Evolutionary conservation across 257 asterid genomes (phyloP).

Genomic region (Haberlea rhodopensis): DNA sequence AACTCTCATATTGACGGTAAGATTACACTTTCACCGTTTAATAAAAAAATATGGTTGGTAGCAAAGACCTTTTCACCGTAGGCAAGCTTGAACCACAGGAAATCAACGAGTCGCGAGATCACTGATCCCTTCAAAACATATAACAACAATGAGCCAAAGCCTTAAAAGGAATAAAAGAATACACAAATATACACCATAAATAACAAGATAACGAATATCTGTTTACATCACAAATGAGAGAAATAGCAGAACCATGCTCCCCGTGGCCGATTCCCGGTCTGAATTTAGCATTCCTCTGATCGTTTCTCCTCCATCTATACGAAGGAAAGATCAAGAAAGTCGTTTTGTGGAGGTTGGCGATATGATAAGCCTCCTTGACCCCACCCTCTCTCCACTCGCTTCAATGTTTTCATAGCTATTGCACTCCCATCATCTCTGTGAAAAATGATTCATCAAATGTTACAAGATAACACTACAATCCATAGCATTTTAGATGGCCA

Average conservation of each 20-base stretch:
- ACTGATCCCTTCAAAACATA: too few species aligned
- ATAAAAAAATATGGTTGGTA: too few species aligned
- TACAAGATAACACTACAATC: background rate
- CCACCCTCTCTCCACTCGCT: slow-evolving; percentile 84
- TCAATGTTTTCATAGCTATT: slow-evolving; percentile 73
- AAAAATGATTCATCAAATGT: slow-evolving; percentile 20
- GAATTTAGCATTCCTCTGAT: background rate
- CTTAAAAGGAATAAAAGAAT: too few species aligned
- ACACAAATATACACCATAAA: too few species aligned
- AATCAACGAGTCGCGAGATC: too few species aligned
- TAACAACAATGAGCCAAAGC: too few species aligned
- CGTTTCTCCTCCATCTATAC: background rate
- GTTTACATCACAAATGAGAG: too few species aligned
- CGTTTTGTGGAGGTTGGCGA: slow-evolving; percentile 39
- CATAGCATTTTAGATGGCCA: slow-evolving; percentile 14
- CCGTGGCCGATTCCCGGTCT: background rate
- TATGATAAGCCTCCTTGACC: slow-evolving; percentile 56
- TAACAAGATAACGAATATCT: too few species aligned
- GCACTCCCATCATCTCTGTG: slow-evolving; percentile 84
- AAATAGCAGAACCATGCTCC: background rate
- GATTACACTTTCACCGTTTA: too few species aligned
- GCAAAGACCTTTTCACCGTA: too few species aligned
- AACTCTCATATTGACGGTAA: too few species aligned
- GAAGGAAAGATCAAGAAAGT: slow-evolving; percentile 31
- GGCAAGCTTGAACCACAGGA: too few species aligned